Base-by-base conservation (phyloP, 768 basidiomycete genomes). In the Xerocomellus dryophilus region DNA sequence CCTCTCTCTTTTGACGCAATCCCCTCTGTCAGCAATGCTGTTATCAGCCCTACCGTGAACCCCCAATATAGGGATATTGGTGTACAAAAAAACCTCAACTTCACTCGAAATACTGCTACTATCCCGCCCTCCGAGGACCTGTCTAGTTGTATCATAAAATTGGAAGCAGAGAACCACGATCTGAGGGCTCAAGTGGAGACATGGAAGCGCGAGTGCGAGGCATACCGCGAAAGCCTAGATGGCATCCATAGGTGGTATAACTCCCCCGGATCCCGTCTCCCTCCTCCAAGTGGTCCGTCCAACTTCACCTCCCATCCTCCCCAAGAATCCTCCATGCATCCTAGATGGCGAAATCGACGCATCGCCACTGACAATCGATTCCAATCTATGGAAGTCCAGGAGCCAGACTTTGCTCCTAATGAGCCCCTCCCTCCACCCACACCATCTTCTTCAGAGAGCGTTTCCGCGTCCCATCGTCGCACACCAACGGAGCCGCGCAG, bases 71-170 rank as follows among this genome's bases (percentile, higher is more conserved):
- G 25, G 35, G 52, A 64, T 20, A 21, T 61, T 44, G 59, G 54
- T 59, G 63, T 70, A 47, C 68, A 65, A 61, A 65, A 58, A 40
- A 50, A 46, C 29, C 41, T 54, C 39, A 56, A 58, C 34, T 69
- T 68, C 41, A 52, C 59, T 31, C 68, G 66, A 51, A 35, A 27
- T 23, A 39, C 54, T 39, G 32, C 44, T 9, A 41, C 18, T 18
- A 25, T 1, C 2, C 46, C 50, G 31, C 50, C 55, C 31, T 47
- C 44, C 32, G 47, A 48, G 34, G 53, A 60, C 11, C 25, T 27
- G 8, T 54, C 43, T 11, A 43, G 17, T 45, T 63, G 55, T 48
- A 58, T 69, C 27, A 34, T 34, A 32, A 63, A 15, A 56, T 51
- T 67, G 54, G 44, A 66, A 47, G 39, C 53, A 12, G 53, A 62